A percentile compares a stretch with the other conserved stretches of the same genome.
Evolutionary conservation across 1,139 yeast species (phyloP).

Genomic region (Scheffersomyces quercinus): DNA sequence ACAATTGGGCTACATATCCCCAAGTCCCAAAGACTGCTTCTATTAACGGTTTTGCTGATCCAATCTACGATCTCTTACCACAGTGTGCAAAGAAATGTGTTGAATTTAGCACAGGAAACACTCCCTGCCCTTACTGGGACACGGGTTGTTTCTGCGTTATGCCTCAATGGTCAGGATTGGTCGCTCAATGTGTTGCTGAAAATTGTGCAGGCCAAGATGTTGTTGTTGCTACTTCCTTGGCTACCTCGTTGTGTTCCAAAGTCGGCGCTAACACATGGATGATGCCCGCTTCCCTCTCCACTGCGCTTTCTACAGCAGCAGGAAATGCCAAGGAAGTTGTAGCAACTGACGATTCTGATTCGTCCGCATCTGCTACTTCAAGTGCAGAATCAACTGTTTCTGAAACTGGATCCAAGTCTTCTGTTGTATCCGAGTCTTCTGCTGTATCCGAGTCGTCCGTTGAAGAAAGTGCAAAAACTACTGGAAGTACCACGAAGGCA

Average conservation of each 20-base stretch:
- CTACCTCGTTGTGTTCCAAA: conserved; percentile 39
- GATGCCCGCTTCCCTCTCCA: conserved; percentile 43
- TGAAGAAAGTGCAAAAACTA: conserved; percentile 49
- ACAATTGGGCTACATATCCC: conserved; percentile 41
- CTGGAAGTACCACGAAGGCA: conserved; percentile 54
- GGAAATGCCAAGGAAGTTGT: conserved; percentile 13
- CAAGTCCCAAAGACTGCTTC: conserved; percentile 50
- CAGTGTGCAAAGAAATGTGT: conserved; percentile 47
- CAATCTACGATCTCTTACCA: conserved; percentile 36
- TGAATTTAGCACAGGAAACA: conserved; percentile 30
- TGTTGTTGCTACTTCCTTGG: conserved; percentile 38
- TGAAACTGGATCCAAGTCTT: not conserved
- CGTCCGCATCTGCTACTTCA: conserved; percentile 1
- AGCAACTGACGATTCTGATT: conserved; percentile 10
- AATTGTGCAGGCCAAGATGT: conserved; percentile 43
- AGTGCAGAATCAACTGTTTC: not conserved
- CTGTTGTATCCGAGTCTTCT: conserved; percentile 20
- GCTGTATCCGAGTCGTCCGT: conserved; percentile 41
- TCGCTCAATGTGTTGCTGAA: conserved; percentile 46
- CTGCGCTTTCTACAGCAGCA: conserved; percentile 34
- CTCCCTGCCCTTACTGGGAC: conserved; percentile 57
- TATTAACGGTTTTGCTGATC: conserved; percentile 55
- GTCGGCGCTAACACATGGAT: conserved; percentile 51
- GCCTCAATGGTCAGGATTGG: conserved; percentile 48
- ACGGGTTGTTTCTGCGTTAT: conserved; percentile 55